phyloP scores from a whole-genome alignment of 257 asterid species.

The Fraxinus anomala region DNA sequence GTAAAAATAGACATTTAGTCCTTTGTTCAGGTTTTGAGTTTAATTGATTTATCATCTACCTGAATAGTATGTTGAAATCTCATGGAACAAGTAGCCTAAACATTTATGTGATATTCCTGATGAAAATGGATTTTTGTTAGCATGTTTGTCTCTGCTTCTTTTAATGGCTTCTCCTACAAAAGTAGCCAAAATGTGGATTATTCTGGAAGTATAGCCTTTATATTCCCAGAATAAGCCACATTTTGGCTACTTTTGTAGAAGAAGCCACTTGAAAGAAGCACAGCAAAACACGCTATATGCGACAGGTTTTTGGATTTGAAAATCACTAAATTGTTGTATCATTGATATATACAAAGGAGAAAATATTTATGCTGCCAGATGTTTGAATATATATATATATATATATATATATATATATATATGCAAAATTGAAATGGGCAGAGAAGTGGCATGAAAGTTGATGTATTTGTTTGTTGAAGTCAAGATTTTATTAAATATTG shows the following conservation, averaged over 20 bases:
- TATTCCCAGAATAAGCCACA: too few relatives aligned
- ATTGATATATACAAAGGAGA: not conserved
- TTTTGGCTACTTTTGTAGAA: not conserved
- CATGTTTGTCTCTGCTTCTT: not conserved
- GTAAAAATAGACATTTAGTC: constrained; percentile 38
- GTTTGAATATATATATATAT: not conserved
- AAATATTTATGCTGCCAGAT: not conserved
- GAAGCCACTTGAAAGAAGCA: not conserved
- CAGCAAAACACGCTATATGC: not conserved
- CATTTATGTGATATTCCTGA: not conserved
- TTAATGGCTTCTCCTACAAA: not conserved
- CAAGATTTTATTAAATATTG: not conserved
- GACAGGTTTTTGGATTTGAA: not conserved
- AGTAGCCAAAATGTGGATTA: not conserved
- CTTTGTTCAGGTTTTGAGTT: not conserved
- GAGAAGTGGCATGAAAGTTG: not conserved
- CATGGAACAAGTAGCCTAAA: not conserved
- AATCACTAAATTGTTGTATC: not conserved
- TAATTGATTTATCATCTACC: constrained; percentile 4
- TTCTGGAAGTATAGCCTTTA: too few relatives aligned
- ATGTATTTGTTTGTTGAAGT: not conserved
- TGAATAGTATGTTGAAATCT: not conserved
- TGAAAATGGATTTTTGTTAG: not conserved
- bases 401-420: too few relatives aligned
- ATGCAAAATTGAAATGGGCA: not conserved